Conservation (phyloP, 495 filamentous ascomycete species). For the Aspergillus sclerotioniger region DNA sequence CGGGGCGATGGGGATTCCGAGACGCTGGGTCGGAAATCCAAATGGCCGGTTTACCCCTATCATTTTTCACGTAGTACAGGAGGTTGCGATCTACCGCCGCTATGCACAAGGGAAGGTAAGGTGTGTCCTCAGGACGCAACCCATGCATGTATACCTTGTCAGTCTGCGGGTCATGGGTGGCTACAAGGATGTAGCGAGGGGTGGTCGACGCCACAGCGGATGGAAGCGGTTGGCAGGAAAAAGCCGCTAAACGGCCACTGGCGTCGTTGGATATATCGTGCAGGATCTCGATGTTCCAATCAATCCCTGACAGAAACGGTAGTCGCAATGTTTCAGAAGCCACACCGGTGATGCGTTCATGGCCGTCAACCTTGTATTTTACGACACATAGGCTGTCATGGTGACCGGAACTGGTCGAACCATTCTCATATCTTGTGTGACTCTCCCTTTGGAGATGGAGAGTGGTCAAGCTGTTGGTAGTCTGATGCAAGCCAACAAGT, state of each 20-base stretch:
- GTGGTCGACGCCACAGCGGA: neutral
- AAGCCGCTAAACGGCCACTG: slow-evolving; percentile 14
- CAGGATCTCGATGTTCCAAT: neutral
- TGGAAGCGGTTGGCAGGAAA: slow-evolving; percentile 3
- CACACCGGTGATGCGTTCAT: neutral
- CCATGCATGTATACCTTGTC: slow-evolving; percentile 14
- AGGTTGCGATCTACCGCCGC: slow-evolving; percentile 14
- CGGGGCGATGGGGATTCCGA: slow-evolving; percentile 9
- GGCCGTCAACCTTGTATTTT: slow-evolving; percentile 9
- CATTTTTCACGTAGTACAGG: slow-evolving; percentile 23
- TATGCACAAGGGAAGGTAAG: slow-evolving; percentile 12
- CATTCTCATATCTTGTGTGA: neutral
- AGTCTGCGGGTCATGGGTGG: slow-evolving; percentile 13
- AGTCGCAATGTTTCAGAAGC: neutral
- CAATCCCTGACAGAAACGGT: neutral
- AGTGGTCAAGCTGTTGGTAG: slow-evolving; percentile 9
- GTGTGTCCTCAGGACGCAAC: neutral
- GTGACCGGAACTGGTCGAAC: neutral
- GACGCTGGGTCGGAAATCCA: slow-evolving; percentile 24
- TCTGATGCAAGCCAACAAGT: slow-evolving; percentile 11
- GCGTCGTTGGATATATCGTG: neutral
- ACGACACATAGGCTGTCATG: slow-evolving; percentile 11
- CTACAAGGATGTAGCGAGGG: neutral
- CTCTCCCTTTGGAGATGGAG: slow-evolving; percentile 13
- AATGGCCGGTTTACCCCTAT: slow-evolving; percentile 17